Evolutionary conservation across 129 eudicot genomes (phyloP).

Genomic region (Apium graveolens): DNA sequence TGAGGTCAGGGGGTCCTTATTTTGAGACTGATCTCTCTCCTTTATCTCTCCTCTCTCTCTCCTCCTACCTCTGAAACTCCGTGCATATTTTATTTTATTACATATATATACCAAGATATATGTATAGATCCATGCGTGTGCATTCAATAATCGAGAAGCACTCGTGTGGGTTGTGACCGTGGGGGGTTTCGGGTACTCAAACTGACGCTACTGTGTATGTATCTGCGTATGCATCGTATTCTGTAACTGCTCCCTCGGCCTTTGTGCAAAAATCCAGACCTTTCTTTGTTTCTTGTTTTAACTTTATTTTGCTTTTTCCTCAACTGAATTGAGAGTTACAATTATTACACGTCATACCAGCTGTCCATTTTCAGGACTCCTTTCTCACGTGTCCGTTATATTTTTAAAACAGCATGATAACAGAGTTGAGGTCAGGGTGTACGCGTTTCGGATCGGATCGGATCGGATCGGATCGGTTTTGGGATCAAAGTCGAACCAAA

Average conservation of each 20-base stretch:
- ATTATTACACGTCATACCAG: constrained; percentile 5
- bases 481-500: too few species aligned
- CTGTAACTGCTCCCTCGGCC: background rate
- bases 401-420: background rate
- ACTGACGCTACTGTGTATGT: background rate
- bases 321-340: background rate
- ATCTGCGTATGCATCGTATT: background rate
- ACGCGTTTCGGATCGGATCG: too few species aligned
- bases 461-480: too few species aligned
- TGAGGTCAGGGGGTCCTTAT: constrained; percentile 11
- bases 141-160: constrained; percentile 24
- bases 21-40: constrained; percentile 6
- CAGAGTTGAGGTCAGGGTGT: too few species aligned
- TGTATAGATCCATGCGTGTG: constrained; percentile 12
- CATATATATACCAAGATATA: background rate
- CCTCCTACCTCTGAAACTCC: background rate
- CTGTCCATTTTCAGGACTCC: background rate
- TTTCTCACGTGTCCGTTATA: background rate
- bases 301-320: constrained; percentile 1
- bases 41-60: too few species aligned
- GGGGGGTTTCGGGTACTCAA: constrained; percentile 1
- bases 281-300: background rate
- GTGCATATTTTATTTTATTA: background rate
- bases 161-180: constrained; percentile 46
- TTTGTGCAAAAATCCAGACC: background rate